phyloP scores from a whole-genome alignment of 495 filamentous ascomycete genomes.

The Parathielavia hyrcaniae region DNA sequence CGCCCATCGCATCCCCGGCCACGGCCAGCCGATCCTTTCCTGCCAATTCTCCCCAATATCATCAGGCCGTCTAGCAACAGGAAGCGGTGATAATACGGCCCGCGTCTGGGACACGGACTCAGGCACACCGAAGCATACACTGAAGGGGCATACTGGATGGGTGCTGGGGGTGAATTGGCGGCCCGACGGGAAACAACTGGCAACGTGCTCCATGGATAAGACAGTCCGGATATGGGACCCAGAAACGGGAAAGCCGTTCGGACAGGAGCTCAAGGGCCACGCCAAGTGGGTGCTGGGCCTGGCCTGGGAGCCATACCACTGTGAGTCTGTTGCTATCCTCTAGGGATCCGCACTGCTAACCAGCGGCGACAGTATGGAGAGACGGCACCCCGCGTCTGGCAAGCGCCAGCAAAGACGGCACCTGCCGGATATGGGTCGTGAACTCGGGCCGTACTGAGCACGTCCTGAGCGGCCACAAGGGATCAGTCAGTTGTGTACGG shows the following conservation, averaged over 20 bases:
- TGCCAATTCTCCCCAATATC: constrained; percentile 80
- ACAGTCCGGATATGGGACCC: constrained; percentile 87
- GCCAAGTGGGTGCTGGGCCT: constrained; percentile 83
- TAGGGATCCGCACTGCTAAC: background rate
- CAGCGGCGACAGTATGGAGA: constrained; percentile 47
- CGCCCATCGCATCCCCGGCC: constrained; percentile 79
- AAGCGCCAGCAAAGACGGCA: constrained; percentile 85
- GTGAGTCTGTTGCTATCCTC: constrained; percentile 5
- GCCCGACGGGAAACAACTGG: constrained; percentile 72
- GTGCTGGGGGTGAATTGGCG: constrained; percentile 83
- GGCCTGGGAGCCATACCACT: constrained; percentile 91
- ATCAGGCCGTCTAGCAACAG: constrained; percentile 77
- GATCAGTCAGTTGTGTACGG: constrained; percentile 78
- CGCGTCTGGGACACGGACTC: constrained; percentile 95
- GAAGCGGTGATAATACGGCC: constrained; percentile 86
- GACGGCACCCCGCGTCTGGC: constrained; percentile 71
- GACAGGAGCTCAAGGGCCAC: constrained; percentile 78
- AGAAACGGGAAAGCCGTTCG: constrained; percentile 68
- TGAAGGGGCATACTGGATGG: constrained; percentile 93
- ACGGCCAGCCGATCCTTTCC: constrained; percentile 86
- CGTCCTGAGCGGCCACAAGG: constrained; percentile 81
- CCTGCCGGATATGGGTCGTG: constrained; percentile 82
- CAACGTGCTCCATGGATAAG: constrained; percentile 92
- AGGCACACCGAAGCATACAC: constrained; percentile 77
- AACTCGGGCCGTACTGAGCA: constrained; percentile 70